Conservation (phyloP, 371 early-diverging fungal genomes). For the Fennellomyces sp. region DNA sequence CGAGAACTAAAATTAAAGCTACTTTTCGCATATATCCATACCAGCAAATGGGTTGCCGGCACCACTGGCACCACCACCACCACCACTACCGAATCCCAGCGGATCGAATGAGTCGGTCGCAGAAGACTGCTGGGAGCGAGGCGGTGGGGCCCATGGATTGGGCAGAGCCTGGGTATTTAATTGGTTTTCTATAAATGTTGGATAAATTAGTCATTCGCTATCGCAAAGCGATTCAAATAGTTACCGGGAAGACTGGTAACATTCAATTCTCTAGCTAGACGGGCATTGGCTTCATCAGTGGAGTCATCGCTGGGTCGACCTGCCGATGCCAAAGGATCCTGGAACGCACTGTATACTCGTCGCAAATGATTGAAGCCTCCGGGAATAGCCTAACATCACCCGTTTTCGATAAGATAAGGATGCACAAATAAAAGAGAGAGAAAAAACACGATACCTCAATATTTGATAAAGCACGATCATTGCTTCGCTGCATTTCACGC, state of each 20-base stretch:
- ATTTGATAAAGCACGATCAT: conserved; percentile 87
- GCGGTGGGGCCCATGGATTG: conserved; percentile 78
- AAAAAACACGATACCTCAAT: conserved; percentile 58
- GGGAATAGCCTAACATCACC: conserved; percentile 56
- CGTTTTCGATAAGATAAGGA: neutral
- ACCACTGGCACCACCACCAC: neutral
- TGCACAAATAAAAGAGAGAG: neutral
- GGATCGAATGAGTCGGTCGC: neutral
- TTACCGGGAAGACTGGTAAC: conserved; percentile 59
- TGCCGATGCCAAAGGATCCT: conserved; percentile 73
- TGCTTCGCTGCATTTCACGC: conserved; percentile 83
- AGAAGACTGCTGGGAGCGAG: conserved; percentile 6
- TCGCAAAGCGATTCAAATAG: no score
- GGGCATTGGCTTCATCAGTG: conserved; percentile 69
- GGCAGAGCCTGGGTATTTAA: conserved; percentile 83
- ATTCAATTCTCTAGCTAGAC: conserved; percentile 69
- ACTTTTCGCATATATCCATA: conserved; percentile 7
- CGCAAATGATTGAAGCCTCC: conserved; percentile 87
- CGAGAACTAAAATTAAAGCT: neutral
- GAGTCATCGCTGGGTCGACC: conserved; percentile 32
- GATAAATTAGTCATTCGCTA: conserved; percentile 2
- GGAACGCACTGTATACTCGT: conserved; percentile 76
- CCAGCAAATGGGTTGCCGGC: conserved; percentile 50
- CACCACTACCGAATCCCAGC: neutral
- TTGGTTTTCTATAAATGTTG: conserved; percentile 40